These are phyloP conservation scores for Botrytis hyacinthi DNA, from an alignment of 2,329 filamentous ascomycete species.

Conservation along the genomic window DNA sequence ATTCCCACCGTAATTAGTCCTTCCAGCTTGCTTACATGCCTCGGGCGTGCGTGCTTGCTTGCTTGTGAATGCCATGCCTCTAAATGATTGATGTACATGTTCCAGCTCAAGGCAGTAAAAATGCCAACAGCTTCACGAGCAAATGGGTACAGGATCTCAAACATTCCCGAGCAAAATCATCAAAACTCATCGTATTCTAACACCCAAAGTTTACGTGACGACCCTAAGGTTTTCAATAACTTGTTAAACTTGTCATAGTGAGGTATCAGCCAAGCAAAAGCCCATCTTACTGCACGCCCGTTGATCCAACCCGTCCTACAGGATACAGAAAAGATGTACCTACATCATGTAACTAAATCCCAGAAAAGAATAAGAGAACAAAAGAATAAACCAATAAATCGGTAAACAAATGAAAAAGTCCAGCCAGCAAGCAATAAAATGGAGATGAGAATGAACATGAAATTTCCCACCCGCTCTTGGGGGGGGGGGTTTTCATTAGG, in stretches of 20 bases:
- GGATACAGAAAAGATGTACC: constrained; percentile 5
- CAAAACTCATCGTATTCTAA: background rate
- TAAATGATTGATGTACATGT: background rate
- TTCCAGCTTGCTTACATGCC: background rate
- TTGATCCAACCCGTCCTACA: constrained; percentile 1
- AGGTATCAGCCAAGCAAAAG: constrained; percentile 9
- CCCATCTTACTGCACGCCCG: constrained; percentile 3
- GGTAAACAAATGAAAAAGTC: background rate
- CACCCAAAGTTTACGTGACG: background rate
- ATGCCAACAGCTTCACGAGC: background rate
- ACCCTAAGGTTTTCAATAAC: background rate
- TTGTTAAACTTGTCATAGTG: background rate
- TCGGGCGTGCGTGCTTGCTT: background rate
- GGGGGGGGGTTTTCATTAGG: background rate
- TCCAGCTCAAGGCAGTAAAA: background rate
- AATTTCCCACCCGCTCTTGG: constrained; percentile 6
- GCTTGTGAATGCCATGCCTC: background rate
- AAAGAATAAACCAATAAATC: background rate
- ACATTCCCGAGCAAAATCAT: background rate
- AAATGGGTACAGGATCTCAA: background rate
- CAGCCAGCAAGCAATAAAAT: background rate
- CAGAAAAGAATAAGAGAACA: background rate
- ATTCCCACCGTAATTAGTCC: background rate
- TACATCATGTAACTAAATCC: background rate
- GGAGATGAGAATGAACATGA: background rate